Evolutionary conservation across 148 eudicot genomes (phyloP), one percentile per base, ranked within the genome.

Genomic region (Chenopodium album): DNA sequence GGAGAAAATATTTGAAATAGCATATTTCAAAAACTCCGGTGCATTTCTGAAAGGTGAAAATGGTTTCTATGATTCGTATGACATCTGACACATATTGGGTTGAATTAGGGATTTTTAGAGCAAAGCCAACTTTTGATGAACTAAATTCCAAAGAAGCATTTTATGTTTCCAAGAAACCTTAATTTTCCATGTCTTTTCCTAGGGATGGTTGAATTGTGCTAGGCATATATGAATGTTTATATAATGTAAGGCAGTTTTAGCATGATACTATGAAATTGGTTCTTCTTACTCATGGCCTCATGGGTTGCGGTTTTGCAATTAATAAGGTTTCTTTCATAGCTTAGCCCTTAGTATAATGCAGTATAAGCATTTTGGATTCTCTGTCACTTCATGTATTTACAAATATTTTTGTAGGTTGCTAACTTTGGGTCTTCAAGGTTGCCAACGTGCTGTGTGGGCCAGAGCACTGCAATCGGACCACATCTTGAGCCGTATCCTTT

Each of bases 391-490:
- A 60, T 78, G 28, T 41, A 67, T 65, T 46, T 29, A 47, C 6
- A 28, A 17, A 20, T 23, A 50, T 50, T 60, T 37, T 9, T 77
- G 46, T 87, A 95, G 99, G 94, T 80, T 92, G 84, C 79, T 95
- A 28, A 91, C 92, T 44, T 89, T 90, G 84, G 94, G 98, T 70
- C 85, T 95, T 86, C 97, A 89, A 91, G 93, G 98, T 64, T 48
- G 77, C 81, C 97, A 90, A 81, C 78, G 90, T 84, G 76, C 80
- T 76, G 82, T 80, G 26, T 95, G 98, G 99, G 92, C 95, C 1
- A 87, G 88, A 80, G 94, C 92, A 74, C 85, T 95, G 90, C 88
- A 86, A 71, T 73, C 97, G 76, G 97, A 94, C 79, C 85, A 79
- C 60, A 80, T 89, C 70, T 82, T 95, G 79, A 89, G 90, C 46